A percentile compares a stretch with the other conserved stretches of the same genome.
These are phyloP conservation scores for Acer yangbiense DNA, from an alignment of 345 rosid genomes.

Conservation along the genomic window DNA sequence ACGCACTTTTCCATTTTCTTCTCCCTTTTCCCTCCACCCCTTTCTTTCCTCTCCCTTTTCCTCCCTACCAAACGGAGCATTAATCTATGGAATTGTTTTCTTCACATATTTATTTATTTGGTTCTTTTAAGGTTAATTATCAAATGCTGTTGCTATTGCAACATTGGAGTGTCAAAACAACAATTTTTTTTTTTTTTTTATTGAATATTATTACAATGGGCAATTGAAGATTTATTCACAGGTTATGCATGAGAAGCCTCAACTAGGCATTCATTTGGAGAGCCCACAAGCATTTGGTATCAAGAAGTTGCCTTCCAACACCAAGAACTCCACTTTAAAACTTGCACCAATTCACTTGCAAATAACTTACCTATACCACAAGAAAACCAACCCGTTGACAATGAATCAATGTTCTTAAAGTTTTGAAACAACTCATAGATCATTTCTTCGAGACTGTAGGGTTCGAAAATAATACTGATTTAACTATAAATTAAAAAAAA, in stretches of 20 bases:
- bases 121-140: not conserved
- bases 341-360: not conserved
- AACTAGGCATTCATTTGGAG: not conserved
- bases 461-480: not conserved
- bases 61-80: too few species aligned
- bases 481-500: too few species aligned
- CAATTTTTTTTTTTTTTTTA: not conserved
- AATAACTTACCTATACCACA: not conserved
- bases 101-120: not conserved
- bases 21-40: too few species aligned
- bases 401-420: not conserved
- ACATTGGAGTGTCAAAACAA: not conserved
- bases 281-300: not conserved
- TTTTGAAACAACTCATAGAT: not conserved
- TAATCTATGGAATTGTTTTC: too few species aligned
- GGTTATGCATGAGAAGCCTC: not conserved
- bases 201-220: not conserved
- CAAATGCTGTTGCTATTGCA: not conserved
- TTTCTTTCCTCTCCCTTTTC: too few species aligned
- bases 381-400: not conserved
- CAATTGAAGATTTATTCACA: constrained; percentile 4
- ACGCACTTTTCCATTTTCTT: too few species aligned
- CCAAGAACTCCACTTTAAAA: not conserved
- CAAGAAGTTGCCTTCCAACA: not conserved
- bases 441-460: not conserved